Percentiles rank a stretch among this genome's conserved stretches.
phyloP scores from a whole-genome alignment of 75 land plant genomes.

The Picea glauca region DNA sequence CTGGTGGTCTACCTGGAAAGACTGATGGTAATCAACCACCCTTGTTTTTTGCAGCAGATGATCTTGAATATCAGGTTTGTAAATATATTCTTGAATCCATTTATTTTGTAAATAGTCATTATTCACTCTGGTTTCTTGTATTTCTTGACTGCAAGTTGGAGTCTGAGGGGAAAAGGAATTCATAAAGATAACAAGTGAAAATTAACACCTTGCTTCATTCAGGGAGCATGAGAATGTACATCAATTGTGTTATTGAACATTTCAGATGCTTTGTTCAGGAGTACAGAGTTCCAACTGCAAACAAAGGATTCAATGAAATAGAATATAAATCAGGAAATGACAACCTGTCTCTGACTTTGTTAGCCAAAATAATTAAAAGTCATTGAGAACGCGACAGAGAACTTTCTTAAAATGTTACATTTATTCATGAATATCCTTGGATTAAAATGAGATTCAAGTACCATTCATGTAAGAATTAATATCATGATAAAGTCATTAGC shows the following conservation, averaged over 20 bases:
- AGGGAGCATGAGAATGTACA: not conserved
- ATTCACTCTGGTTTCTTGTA: not conserved
- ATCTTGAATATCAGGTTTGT: slow-evolving; percentile 84
- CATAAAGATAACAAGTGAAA: not conserved
- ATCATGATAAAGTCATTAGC: no score
- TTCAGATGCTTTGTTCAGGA: no score
- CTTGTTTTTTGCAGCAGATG: slow-evolving; percentile 87
- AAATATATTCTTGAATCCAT: not conserved
- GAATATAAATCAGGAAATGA: no score
- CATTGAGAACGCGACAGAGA: not conserved
- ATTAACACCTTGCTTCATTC: not conserved
- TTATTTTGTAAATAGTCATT: not conserved
- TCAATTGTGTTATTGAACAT: no score
- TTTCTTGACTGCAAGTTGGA: not conserved
- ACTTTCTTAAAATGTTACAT: not conserved
- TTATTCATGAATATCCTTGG: not conserved
- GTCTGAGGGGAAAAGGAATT: not conserved
- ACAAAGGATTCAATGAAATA: no score
- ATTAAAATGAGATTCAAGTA: not conserved
- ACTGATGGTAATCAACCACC: slow-evolving; percentile 61
- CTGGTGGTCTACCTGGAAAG: slow-evolving; percentile 85
- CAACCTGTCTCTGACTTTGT: no score
- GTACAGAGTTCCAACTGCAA: no score
- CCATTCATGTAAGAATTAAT: no score
- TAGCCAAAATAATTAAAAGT: no score